Conservation (phyloP, 768 basidiomycete genomes). For the Trametes cinnabarina region DNA sequence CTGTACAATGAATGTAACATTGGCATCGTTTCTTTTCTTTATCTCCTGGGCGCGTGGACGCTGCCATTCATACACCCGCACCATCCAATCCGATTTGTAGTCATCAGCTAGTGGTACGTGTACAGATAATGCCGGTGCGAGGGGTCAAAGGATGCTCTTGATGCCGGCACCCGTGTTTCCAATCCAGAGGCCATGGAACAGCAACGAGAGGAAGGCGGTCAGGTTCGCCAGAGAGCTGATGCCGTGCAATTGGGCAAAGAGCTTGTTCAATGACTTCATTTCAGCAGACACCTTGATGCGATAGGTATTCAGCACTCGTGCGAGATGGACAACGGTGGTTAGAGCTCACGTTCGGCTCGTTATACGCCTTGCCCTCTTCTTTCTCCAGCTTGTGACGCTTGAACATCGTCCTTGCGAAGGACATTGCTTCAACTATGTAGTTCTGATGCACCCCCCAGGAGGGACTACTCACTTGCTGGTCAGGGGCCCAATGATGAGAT, state of each 20-base stretch:
- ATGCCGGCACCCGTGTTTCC: conserved; percentile 50
- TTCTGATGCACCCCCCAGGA: not conserved
- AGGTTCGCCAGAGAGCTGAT: conserved; percentile 69
- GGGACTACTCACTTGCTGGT: conserved; percentile 56
- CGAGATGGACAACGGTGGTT: not conserved
- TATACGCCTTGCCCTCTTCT: conserved; percentile 65
- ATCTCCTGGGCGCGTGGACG: conserved; percentile 26
- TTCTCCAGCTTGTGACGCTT: conserved; percentile 72
- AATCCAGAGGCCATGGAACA: conserved; percentile 72
- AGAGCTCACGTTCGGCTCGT: conserved; percentile 59
- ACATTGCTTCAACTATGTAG: not conserved
- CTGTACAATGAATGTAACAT: conserved; percentile 24
- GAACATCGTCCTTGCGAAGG: conserved; percentile 62
- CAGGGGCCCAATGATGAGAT: conserved; percentile 68
- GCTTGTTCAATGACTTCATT: conserved; percentile 68
- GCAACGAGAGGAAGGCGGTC: conserved; percentile 52
- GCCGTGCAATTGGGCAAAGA: conserved; percentile 67
- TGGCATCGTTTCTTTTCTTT: conserved; percentile 30
- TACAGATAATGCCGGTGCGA: not conserved
- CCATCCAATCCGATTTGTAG: not conserved
- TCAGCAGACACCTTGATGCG: conserved; percentile 15
- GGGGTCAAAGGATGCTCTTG: conserved; percentile 14
- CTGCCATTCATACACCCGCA: not conserved
- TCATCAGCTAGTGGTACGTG: not conserved
- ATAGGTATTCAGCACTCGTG: not conserved